Conservation (phyloP, 1,139 yeast genomes). For the Cylindricascospora bacillispora region DNA sequence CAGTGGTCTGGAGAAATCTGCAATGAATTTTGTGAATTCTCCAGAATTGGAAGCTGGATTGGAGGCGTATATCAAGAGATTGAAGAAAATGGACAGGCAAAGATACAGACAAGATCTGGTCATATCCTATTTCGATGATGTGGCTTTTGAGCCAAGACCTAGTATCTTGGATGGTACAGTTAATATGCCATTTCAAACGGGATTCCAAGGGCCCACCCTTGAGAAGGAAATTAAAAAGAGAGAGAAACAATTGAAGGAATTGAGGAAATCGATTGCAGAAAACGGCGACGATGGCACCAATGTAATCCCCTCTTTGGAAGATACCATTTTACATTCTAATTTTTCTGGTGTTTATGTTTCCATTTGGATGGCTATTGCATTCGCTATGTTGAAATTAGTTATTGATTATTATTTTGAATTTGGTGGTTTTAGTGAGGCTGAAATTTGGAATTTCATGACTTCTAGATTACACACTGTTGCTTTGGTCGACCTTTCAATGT, state of each 20-base stretch:
- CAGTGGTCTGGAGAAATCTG: too few species aligned
- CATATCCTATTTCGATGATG: conserved; percentile 34
- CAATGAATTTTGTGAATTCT: too few species aligned
- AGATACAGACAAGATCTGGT: too few species aligned
- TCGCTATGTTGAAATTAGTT: conserved; percentile 37
- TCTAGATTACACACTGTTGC: conserved; percentile 53
- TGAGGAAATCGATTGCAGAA: conserved; percentile 2
- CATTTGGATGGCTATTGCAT: conserved; percentile 54
- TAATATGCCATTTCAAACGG: conserved; percentile 22
- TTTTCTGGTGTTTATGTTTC: conserved; percentile 57
- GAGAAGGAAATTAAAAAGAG: conserved; percentile 14
- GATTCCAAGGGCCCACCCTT: conserved; percentile 21
- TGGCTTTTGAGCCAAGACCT: conserved; percentile 31
- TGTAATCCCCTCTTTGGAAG: conserved; percentile 7
- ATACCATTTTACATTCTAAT: conserved; percentile 8
- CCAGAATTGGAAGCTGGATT: too few species aligned
- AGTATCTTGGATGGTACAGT: conserved; percentile 37
- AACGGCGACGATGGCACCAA: conserved; percentile 21
- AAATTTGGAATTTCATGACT: conserved; percentile 37
- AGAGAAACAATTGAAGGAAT: conserved; percentile 8
- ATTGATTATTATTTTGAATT: conserved; percentile 31
- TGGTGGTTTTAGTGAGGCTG: conserved; percentile 32
- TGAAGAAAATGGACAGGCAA: conserved; percentile 8
- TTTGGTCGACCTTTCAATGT: conserved; percentile 58
- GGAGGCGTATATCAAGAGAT: too few species aligned